Percentiles rank a stretch among this genome's conserved stretches.
phyloP scores from a whole-genome alignment of 1,284 basidiomycete species.

The Stygiomarasmius scandens region DNA sequence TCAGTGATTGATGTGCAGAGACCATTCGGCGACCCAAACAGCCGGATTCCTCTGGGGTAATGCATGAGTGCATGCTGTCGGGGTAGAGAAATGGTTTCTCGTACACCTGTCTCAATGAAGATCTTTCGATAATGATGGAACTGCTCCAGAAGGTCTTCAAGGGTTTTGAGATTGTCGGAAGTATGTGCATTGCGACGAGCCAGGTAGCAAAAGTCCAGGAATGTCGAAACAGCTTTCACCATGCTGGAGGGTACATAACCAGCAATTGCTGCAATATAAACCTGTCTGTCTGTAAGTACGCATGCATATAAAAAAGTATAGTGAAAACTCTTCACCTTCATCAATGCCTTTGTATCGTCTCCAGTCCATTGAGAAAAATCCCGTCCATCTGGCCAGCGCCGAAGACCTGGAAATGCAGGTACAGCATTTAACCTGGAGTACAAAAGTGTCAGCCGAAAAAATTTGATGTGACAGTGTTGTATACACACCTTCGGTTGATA shows the following conservation, averaged over 20 bases:
- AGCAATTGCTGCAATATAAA: conserved; percentile 23
- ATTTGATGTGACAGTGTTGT: neutral
- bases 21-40: conserved; percentile 26
- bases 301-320: neutral
- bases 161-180: conserved; percentile 19
- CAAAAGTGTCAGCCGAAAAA: neutral
- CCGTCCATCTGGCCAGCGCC: conserved; percentile 27
- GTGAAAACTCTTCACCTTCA: conserved; percentile 18
- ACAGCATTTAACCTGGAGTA: conserved; percentile 10
- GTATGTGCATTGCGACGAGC: conserved; percentile 27
- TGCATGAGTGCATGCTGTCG: conserved; percentile 26
- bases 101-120: conserved; percentile 28
- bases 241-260: conserved; percentile 20
- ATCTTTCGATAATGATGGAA: conserved; percentile 35
- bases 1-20: conserved; percentile 21
- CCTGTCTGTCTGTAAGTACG: conserved; percentile 9
- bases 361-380: conserved; percentile 30
- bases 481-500: neutral
- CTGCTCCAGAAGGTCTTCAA: conserved; percentile 24
- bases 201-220: conserved; percentile 33
- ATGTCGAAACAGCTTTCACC: conserved; percentile 19
- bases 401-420: conserved; percentile 25
- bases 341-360: conserved; percentile 29
- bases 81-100: conserved; percentile 24
- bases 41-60: conserved; percentile 19